Evolutionary conservation across 192 early-diverging fungal species (phyloP).

Genomic region (Coemansia sp.): DNA sequence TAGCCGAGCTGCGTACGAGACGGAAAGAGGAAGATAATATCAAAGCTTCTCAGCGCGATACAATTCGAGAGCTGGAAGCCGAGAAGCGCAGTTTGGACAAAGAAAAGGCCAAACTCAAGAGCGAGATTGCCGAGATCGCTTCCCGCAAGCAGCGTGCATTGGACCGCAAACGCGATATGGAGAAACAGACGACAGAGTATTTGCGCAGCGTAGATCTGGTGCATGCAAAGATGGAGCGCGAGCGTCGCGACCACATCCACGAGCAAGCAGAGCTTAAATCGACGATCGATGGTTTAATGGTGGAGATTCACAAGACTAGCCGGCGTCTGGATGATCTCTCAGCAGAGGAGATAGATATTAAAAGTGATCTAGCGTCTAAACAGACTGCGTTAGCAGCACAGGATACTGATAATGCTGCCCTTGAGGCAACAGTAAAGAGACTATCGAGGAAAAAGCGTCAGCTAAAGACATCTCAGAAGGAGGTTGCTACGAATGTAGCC

Average conservation of each 20-base stretch:
- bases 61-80: slow-evolving; percentile 35
- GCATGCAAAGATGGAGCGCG: slow-evolving; percentile 23
- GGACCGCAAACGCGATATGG: slow-evolving; percentile 25
- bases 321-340: slow-evolving; percentile 13
- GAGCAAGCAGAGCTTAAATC: slow-evolving; percentile 25
- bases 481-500: slow-evolving; percentile 5
- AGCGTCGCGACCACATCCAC: slow-evolving; percentile 29
- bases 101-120: slow-evolving; percentile 21
- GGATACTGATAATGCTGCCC: slow-evolving; percentile 26
- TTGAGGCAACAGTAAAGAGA: slow-evolving; percentile 24
- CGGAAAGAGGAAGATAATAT: slow-evolving; percentile 35
- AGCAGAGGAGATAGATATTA: slow-evolving; percentile 14
- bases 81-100: slow-evolving; percentile 41
- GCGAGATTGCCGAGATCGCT: slow-evolving; percentile 22
- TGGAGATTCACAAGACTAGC: slow-evolving; percentile 25
- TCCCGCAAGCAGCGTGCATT: slow-evolving; percentile 27
- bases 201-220: slow-evolving; percentile 23
- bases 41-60: slow-evolving; percentile 23
- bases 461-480: slow-evolving; percentile 14
- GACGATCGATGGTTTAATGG: slow-evolving; percentile 21
- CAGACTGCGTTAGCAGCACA: slow-evolving; percentile 18
- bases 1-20: slow-evolving; percentile 20
- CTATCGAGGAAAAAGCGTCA: slow-evolving; percentile 11
- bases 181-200: slow-evolving; percentile 16
- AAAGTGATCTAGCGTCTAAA: slow-evolving; percentile 16